phyloP scores from a whole-genome alignment of 108 stramenopile species.

The Cyclotella kingstonii region DNA sequence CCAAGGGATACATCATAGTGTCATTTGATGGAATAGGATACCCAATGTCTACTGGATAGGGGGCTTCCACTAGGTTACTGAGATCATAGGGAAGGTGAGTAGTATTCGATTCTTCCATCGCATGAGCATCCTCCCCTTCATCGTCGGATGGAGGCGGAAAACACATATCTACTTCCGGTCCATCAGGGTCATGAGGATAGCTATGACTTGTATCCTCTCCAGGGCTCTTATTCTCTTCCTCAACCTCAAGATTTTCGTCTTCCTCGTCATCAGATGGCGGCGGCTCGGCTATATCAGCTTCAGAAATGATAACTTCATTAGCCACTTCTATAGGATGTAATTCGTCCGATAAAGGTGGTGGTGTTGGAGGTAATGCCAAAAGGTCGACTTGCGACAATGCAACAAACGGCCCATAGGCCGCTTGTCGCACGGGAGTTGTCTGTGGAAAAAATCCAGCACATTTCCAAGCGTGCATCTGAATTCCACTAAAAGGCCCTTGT shows the following conservation, averaged over 20 bases:
- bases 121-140: slow-evolving; percentile 12
- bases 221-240: background rate
- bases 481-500: slow-evolving; percentile 73
- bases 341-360: background rate
- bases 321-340: background rate
- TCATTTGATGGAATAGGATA: slow-evolving; percentile 12
- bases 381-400: slow-evolving; percentile 34
- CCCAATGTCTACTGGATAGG: slow-evolving; percentile 34
- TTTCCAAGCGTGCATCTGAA: slow-evolving; percentile 59
- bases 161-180: slow-evolving; percentile 24
- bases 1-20: slow-evolving; percentile 21
- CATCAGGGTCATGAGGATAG: background rate
- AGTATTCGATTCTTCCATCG: slow-evolving; percentile 3
- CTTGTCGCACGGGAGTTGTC: slow-evolving; percentile 32
- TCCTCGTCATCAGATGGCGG: slow-evolving; percentile 18
- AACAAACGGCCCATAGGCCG: slow-evolving; percentile 18
- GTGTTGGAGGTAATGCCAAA: slow-evolving; percentile 1
- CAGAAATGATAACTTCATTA: background rate
- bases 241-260: background rate
- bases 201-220: too few species aligned
- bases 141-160: slow-evolving; percentile 27
- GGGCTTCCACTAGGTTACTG: slow-evolving; percentile 5
- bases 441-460: slow-evolving; percentile 58
- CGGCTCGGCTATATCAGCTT: slow-evolving; percentile 14
- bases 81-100: slow-evolving; percentile 4